phyloP scores from a whole-genome alignment of 2,329 filamentous ascomycete species.

The Aspergillus fructus region DNA sequence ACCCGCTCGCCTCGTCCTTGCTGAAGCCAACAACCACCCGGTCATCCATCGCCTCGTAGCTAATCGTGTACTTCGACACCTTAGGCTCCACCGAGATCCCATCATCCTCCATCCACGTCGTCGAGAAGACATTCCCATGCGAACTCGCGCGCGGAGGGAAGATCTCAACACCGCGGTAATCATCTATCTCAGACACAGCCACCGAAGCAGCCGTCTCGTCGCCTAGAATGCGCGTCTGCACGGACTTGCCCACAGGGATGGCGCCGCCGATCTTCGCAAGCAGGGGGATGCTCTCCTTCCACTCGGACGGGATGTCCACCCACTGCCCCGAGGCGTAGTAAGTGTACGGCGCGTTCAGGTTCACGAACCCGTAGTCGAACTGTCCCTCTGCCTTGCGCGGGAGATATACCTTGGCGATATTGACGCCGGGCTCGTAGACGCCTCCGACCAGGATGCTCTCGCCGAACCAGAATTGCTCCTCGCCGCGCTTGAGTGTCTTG shows the following conservation, averaged over 20 bases:
- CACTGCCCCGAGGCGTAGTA: constrained; percentile 57
- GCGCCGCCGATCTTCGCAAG: constrained; percentile 56
- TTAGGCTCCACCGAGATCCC: constrained; percentile 49
- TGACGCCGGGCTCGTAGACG: constrained; percentile 62
- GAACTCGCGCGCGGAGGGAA: constrained; percentile 52
- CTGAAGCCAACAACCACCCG: constrained; percentile 47
- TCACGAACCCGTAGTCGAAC: constrained; percentile 59
- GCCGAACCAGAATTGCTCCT: constrained; percentile 73
- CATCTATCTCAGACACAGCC: constrained; percentile 45
- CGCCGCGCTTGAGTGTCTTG: constrained; percentile 58
- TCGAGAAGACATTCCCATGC: constrained; percentile 38
- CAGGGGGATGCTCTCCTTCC: constrained; percentile 56
- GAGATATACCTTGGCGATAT: constrained; percentile 60
- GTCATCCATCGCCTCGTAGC: constrained; percentile 46
- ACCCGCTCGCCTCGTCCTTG: constrained; percentile 41
- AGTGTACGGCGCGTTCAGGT: constrained; percentile 61
- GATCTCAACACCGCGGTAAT: constrained; percentile 58
- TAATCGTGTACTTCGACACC: constrained; percentile 45
- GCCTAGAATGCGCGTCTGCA: constrained; percentile 53
- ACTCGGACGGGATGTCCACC: constrained; percentile 51
- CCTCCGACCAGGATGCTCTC: constrained; percentile 65
- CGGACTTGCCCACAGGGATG: constrained; percentile 52
- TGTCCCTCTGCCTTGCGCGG: constrained; percentile 47
- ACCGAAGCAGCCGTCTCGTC: constrained; percentile 49
- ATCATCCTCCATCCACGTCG: constrained; percentile 59